Evolutionary conservation across 1,139 yeast species (phyloP).

Genomic region (Scheffersomyces titani): DNA sequence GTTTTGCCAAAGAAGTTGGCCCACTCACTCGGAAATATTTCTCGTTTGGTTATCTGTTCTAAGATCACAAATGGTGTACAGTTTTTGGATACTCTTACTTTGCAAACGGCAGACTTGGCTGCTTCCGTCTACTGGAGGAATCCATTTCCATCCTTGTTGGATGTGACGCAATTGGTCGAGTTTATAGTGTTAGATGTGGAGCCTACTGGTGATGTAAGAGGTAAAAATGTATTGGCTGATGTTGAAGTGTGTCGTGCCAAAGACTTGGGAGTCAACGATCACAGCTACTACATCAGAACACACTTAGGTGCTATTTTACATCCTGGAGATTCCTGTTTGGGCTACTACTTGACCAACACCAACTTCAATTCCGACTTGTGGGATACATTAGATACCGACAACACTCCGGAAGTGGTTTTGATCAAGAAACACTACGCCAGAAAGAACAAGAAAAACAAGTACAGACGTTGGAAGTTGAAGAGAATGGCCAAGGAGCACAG

Average conservation of each 20-base stretch:
- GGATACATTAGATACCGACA: slow-evolving; percentile 66
- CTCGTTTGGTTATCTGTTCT: slow-evolving; percentile 82
- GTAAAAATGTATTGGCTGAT: slow-evolving; percentile 86
- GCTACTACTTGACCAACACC: slow-evolving; percentile 80
- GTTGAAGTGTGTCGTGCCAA: slow-evolving; percentile 82
- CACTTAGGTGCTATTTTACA: slow-evolving; percentile 92
- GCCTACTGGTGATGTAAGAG: slow-evolving; percentile 82
- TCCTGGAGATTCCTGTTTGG: slow-evolving; percentile 94
- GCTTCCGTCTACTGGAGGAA: slow-evolving; percentile 82
- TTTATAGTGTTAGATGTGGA: slow-evolving; percentile 92
- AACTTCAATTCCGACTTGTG: slow-evolving; percentile 85
- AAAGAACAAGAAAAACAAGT: slow-evolving; percentile 72
- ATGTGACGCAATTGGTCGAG: slow-evolving; percentile 77
- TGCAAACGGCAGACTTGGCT: slow-evolving; percentile 78
- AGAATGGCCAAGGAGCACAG: slow-evolving; percentile 97
- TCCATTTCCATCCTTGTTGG: slow-evolving; percentile 81
- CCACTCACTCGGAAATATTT: slow-evolving; percentile 77
- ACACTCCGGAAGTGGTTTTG: slow-evolving; percentile 83
- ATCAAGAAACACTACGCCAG: slow-evolving; percentile 91
- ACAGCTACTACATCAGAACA: slow-evolving; percentile 77
- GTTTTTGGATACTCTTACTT: slow-evolving; percentile 79
- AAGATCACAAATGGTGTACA: slow-evolving; percentile 81
- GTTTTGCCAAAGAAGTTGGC: slow-evolving; percentile 87
- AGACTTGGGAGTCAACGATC: slow-evolving; percentile 84
- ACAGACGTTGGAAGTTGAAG: slow-evolving; percentile 93